A percentile compares a stretch with the other conserved stretches of the same genome.
Evolutionary conservation across 75 land plant genomes (phyloP).

Genomic region (Selaginella tamariscina): DNA sequence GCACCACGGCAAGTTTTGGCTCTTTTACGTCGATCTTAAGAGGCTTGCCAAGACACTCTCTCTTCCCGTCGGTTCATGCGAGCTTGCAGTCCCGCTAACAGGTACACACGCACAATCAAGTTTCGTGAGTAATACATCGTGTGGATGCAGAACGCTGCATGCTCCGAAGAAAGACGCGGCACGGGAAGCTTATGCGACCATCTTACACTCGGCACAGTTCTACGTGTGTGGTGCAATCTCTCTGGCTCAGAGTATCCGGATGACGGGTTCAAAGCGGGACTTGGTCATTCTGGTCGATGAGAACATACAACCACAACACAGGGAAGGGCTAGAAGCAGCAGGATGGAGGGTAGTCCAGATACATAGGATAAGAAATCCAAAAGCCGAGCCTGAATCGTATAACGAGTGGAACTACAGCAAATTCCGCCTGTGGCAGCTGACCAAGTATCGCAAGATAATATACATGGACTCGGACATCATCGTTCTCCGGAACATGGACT

Average conservation of each 20-base stretch:
- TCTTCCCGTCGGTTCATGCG: constrained; percentile 79
- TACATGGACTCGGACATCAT: constrained; percentile 63
- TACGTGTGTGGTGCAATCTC: constrained; percentile 90
- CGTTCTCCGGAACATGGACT: constrained; percentile 48
- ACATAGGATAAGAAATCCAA: constrained; percentile 68
- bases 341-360: constrained; percentile 71
- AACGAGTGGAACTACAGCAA: constrained; percentile 96
- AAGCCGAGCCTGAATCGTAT: constrained; percentile 63
- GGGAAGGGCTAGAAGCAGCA: constrained; percentile 54
- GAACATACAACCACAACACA: constrained; percentile 42
- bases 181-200: constrained; percentile 77
- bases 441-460: constrained; percentile 54
- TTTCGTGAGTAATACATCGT: background rate
- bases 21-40: constrained; percentile 43
- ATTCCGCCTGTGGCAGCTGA: constrained; percentile 60
- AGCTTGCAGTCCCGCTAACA: constrained; percentile 53
- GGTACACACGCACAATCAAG: background rate
- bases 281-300: constrained; percentile 80
- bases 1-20: constrained; percentile 45
- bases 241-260: constrained; percentile 77
- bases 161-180: background rate
- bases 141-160: constrained; percentile 21
- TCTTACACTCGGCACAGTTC: constrained; percentile 60
- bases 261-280: constrained; percentile 63
- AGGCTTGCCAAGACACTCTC: constrained; percentile 36